Evolutionary conservation across 2,329 filamentous ascomycete genomes (phyloP).

Genomic region (Penicillium corylophilum): DNA sequence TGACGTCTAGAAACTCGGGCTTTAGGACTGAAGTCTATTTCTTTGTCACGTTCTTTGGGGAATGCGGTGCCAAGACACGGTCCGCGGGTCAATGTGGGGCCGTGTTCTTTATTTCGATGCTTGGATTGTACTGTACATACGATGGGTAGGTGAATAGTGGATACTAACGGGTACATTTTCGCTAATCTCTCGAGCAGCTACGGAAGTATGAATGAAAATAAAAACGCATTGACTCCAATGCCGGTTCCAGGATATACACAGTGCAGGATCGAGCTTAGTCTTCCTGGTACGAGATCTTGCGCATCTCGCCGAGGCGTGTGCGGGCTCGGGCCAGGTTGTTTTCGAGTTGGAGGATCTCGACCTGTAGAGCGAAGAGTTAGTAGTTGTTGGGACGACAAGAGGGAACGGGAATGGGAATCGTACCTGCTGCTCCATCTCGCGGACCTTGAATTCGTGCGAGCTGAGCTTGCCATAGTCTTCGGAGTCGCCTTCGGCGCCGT

Average conservation of each 20-base stretch:
- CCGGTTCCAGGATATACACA: slow-evolving; percentile 11
- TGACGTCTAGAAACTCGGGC: not conserved
- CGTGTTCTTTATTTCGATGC: not conserved
- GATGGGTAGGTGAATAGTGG: not conserved
- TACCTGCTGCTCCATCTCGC: slow-evolving; percentile 99
- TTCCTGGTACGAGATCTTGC: slow-evolving; percentile 92
- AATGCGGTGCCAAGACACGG: not conserved
- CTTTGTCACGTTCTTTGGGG: not conserved
- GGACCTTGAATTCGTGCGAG: slow-evolving; percentile 95
- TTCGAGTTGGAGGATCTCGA: slow-evolving; percentile 95
- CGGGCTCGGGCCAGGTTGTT: slow-evolving; percentile 78
- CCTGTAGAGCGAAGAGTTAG: slow-evolving; percentile 53
- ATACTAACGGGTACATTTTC: slow-evolving; percentile 4
- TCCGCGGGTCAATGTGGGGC: not conserved
- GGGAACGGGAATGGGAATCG: slow-evolving; percentile 33
- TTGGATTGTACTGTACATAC: too few relatives aligned
- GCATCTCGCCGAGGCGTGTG: slow-evolving; percentile 89
- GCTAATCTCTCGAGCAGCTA: slow-evolving; percentile 6
- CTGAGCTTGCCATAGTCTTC: slow-evolving; percentile 88
- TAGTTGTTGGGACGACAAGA: not conserved
- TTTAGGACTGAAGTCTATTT: not conserved
- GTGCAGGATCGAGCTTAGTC: slow-evolving; percentile 46
- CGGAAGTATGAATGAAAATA: not conserved
- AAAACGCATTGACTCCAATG: not conserved
- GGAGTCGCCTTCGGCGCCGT: slow-evolving; percentile 71